Evolutionary conservation across 2,329 filamentous ascomycete species (phyloP).

Genomic region (Apiospora kogelbergensis): DNA sequence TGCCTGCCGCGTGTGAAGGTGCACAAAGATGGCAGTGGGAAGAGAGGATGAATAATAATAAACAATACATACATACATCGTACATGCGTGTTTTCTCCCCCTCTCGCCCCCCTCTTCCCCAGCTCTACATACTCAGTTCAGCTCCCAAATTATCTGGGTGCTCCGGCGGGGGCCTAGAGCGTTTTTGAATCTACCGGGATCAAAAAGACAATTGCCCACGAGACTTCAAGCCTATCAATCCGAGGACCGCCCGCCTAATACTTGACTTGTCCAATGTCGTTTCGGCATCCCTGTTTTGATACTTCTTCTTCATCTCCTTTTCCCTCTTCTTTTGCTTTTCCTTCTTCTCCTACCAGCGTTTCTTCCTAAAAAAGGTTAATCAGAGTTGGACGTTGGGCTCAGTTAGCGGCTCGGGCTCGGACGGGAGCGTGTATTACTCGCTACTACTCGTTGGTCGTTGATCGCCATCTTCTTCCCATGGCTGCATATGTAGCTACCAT

Average conservation of each 20-base stretch:
- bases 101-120: no score
- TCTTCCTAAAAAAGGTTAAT: neutral
- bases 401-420: neutral
- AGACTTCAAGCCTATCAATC: constrained; percentile 1
- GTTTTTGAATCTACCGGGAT: neutral
- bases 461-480: neutral
- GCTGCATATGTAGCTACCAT: neutral
- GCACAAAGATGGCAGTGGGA: neutral
- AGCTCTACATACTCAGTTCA: neutral
- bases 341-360: neutral
- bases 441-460: neutral
- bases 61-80: neutral
- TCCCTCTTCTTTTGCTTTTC: neutral
- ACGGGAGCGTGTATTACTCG: constrained; percentile 1
- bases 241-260: neutral
- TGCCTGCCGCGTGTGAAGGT: neutral
- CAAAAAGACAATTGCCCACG: neutral
- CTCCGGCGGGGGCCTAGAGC: neutral
- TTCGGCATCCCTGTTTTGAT: neutral
- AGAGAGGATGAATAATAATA: neutral
- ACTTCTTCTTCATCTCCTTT: neutral
- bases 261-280: neutral
- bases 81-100: neutral
- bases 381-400: neutral
- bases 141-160: neutral